These are phyloP conservation scores for Tranzscheliella williamsii DNA, from an alignment of 1,284 basidiomycete genomes.

Conservation along the genomic window DNA sequence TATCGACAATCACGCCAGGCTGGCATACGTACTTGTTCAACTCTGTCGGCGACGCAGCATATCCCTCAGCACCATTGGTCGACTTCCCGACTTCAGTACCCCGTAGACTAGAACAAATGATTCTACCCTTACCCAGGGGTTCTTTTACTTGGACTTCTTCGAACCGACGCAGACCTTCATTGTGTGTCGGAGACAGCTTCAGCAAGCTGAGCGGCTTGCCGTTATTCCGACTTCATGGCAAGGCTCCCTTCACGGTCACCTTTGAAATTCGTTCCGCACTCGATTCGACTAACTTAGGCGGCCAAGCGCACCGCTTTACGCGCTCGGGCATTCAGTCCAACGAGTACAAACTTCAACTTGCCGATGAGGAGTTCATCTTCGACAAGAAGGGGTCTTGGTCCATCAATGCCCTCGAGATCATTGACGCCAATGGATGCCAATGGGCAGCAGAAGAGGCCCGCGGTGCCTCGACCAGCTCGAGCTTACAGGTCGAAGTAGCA, in stretches of 20 bases:
- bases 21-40: conserved; percentile 85
- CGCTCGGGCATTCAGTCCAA: conserved; percentile 71
- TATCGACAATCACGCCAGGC: conserved; percentile 77
- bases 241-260: conserved; percentile 81
- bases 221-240: conserved; percentile 67
- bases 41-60: conserved; percentile 83
- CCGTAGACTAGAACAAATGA: conserved; percentile 47
- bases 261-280: conserved; percentile 72
- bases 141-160: conserved; percentile 12
- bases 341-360: conserved; percentile 73
- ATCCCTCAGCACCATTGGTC: conserved; percentile 64
- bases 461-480: conserved; percentile 5
- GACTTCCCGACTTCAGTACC: conserved; percentile 64
- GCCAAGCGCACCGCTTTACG: conserved; percentile 64
- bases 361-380: conserved; percentile 79
- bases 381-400: conserved; percentile 71
- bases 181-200: conserved; percentile 65
- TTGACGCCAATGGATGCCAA: conserved; percentile 54
- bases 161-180: conserved; percentile 67
- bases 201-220: conserved; percentile 23
- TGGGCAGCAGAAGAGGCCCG: no score
- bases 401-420: conserved; percentile 60
- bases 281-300: conserved; percentile 21
- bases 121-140: conserved; percentile 41
- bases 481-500: conserved; percentile 70